Base-by-base conservation (phyloP, 2,329 filamentous ascomycete genomes). In the Talaromyces amestolkiae region DNA sequence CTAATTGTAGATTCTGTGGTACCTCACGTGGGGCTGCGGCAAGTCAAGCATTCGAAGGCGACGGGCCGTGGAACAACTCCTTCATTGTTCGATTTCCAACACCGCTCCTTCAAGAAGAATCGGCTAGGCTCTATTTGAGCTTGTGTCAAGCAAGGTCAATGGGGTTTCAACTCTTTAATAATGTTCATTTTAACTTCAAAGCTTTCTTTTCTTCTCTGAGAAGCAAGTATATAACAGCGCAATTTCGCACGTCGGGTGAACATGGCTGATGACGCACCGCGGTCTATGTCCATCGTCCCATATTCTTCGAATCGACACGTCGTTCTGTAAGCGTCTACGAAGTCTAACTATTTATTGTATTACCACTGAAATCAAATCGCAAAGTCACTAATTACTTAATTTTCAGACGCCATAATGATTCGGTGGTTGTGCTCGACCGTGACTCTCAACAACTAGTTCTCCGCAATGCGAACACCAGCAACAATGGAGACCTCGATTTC, bases 381-480 rank as follows among this genome's bases (percentile, higher is more conserved):
- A 24, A 24, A 33, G 35, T 58, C 19, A 47, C 41, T 58, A 27
- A 59, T 70, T 72, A 65, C 17, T 45, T 5, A 8, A 9, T 19
- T 73, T 58, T 58, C 72, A 98, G 95, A 61, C 95, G 94, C 68
- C 93, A 97, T 77, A 91, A 92, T 74, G 92, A 97, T 80, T 90
- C 93, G 24, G 89, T 99, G 65, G 95, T 99, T 53, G 89, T 98
- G 43, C 93, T 91, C 74, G 94, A 99, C 79, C 91, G 89, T 56
- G 84, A 87, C 35, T 97, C 93, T 7, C 90, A 89, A 69, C 91
- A 93, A 71, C 87, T 99, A 69, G 92, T 92, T 71, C 90, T 97
- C 61, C 89, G 91, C 67, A 88, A 85, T 71, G 82, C 84, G 41
- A 81, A 85, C 24, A 19, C 54, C 15, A 61, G 41, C 56, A 70